Conservation (phyloP, 768 basidiomycete species). For the Coprinellus micaceus region DNA sequence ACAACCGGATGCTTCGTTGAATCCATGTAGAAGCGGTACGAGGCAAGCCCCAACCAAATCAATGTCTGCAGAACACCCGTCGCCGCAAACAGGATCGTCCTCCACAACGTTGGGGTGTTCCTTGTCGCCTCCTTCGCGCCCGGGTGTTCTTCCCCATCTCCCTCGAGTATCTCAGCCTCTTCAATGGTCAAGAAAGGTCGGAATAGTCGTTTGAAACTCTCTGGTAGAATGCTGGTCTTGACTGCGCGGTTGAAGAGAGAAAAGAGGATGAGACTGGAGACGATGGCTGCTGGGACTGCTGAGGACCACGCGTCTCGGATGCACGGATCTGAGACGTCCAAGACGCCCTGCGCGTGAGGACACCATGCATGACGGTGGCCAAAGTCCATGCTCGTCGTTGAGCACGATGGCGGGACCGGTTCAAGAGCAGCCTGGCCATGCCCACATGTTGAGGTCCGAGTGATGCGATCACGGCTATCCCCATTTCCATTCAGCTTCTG, state of each 20-base stretch:
- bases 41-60: conserved; percentile 56
- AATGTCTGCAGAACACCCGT: conserved; percentile 56
- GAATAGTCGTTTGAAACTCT: conserved; percentile 31
- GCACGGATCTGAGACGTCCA: conserved; percentile 46
- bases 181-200: conserved; percentile 43
- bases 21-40: conserved; percentile 46
- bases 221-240: conserved; percentile 21
- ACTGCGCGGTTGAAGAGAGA: background rate
- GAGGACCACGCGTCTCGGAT: conserved; percentile 51
- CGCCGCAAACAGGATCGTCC: conserved; percentile 52
- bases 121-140: conserved; percentile 21
- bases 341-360: conserved; percentile 14
- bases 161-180: conserved; percentile 53
- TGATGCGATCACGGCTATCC: background rate
- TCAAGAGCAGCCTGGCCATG: background rate
- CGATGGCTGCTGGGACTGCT: conserved; percentile 43
- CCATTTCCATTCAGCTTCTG: background rate
- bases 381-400: conserved; percentile 1
- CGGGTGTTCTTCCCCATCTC: conserved; percentile 18
- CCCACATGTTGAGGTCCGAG: background rate
- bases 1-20: conserved; percentile 24
- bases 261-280: conserved; percentile 38
- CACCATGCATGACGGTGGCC: conserved; percentile 5
- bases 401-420: background rate
- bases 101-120: conserved; percentile 49